Conservation (phyloP, 1,284 basidiomycete species). For the Porogramme epimiltina region DNA sequence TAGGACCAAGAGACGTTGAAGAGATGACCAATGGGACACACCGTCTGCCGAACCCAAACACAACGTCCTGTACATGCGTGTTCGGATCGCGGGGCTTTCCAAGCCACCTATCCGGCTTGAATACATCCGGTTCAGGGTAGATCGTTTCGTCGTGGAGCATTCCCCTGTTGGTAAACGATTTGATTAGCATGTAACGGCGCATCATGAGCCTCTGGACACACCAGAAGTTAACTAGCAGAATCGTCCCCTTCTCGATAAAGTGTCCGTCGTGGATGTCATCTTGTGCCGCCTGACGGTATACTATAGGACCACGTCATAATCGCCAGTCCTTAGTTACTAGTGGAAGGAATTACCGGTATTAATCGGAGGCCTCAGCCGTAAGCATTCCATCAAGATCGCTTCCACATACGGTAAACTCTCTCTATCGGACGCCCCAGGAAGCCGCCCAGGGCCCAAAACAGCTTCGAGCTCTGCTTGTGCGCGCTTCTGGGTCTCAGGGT, state of each 20-base stretch:
- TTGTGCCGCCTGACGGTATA: slow-evolving; percentile 6
- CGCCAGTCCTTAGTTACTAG: neutral
- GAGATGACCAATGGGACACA: neutral
- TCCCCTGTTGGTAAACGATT: slow-evolving; percentile 15
- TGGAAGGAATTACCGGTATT: slow-evolving; percentile 12
- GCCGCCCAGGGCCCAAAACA: slow-evolving; percentile 28
- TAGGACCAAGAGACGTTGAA: neutral
- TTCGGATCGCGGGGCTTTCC: slow-evolving; percentile 14
- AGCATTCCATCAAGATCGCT: slow-evolving; percentile 33
- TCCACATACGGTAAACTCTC: slow-evolving; percentile 30
- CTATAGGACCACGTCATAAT: too few species aligned
- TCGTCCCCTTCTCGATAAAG: slow-evolving; percentile 12
- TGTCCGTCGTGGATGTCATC: slow-evolving; percentile 17
- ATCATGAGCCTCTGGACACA: neutral
- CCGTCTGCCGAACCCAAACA: slow-evolving; percentile 34
- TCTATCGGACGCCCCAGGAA: slow-evolving; percentile 33
- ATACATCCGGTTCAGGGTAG: slow-evolving; percentile 37
- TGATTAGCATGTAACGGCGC: neutral
- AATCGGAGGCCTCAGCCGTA: slow-evolving; percentile 28
- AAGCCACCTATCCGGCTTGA: slow-evolving; percentile 38
- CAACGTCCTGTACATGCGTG: slow-evolving; percentile 28
- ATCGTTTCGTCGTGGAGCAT: slow-evolving; percentile 38
- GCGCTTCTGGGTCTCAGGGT: slow-evolving; percentile 29
- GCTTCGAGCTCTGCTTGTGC: slow-evolving; percentile 35
- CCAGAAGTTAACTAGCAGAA: slow-evolving; percentile 21